Evolutionary conservation across 441 rosid species (phyloP), one percentile per base, ranked within the genome.

Genomic region (Gossypium trilobum): DNA sequence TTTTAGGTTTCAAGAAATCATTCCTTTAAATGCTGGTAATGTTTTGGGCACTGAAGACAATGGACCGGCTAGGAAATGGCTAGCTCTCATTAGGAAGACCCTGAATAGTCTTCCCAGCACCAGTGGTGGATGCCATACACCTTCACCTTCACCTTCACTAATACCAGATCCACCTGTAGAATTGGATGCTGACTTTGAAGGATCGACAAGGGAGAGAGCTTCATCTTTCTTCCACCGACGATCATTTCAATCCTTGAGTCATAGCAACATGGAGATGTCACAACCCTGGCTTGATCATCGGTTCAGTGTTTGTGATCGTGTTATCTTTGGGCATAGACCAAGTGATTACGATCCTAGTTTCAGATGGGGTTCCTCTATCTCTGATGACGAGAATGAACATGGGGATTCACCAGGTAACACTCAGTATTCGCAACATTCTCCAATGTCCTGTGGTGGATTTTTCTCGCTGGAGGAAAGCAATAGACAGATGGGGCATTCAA

Each of bases 1-100:
- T 50, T n/a, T 72, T 82, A 89, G 95, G 52, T 87, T 89, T 77
- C 95, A 89, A 84, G 95, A 89, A 74, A 89, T 89, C n/a, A 92
- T 89, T 73, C 95, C 92, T 81, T 73, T 89, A 70, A 89, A 89
- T 82, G 95, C 95, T 33, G 92, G 92, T 52, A 89, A 89, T 76
- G 92, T 89, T 25, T 73, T 89, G 78, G 95, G 95, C 13, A 82
- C 91, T 5, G 95, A 89, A 75, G 90, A 85, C 79, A 87, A 87
- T 63, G 91, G 79, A 23, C 95, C 95, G 0, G 95, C 95, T 7
- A 85, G 73, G 77, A 89, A 89, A 85, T 89, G 95, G 95, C 78
- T 86, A 3, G 82, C 89, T 76, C 86, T 89, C 31, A 82, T 89
- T 70, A 71, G 91, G 78, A 84, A 77, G 84, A 89, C 88, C 5